phyloP scores from a whole-genome alignment of 1,284 basidiomycete genomes.

The Neolentinus lepideus region DNA sequence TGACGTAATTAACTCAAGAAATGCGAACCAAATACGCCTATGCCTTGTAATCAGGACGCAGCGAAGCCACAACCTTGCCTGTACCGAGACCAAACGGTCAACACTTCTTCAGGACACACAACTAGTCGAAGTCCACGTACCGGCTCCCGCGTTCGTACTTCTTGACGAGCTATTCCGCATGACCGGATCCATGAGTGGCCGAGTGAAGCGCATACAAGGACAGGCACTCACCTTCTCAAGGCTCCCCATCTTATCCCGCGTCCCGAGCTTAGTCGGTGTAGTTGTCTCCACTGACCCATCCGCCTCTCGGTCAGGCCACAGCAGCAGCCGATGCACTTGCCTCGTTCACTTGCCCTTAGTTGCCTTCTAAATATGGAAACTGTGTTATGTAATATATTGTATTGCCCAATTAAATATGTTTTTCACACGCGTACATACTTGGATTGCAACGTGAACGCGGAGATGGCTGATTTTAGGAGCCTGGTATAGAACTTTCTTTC shows the following conservation, averaged over 20 bases:
- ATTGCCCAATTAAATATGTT: no score
- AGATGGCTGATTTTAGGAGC: no score
- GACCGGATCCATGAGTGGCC: not conserved
- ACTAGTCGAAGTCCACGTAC: slow-evolving; percentile 30
- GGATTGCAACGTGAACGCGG: no score
- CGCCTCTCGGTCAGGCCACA: slow-evolving; percentile 81
- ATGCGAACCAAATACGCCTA: not conserved
- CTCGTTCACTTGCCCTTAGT: no score
- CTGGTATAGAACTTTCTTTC: no score
- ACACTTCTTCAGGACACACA: not conserved
- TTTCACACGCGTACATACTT: no score
- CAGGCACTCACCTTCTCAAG: slow-evolving; percentile 72
- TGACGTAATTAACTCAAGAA: not conserved
- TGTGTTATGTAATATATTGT: no score
- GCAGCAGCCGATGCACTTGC: slow-evolving; percentile 83
- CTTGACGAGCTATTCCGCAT: slow-evolving; percentile 84
- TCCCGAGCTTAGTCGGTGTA: slow-evolving; percentile 81
- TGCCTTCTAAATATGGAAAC: no score
- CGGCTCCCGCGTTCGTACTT: slow-evolving; percentile 92
- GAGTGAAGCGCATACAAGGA: not conserved
- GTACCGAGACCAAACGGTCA: slow-evolving; percentile 4
- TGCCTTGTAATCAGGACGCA: slow-evolving; percentile 70
- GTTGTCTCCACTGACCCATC: slow-evolving; percentile 77
- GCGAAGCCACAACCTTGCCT: slow-evolving; percentile 72
- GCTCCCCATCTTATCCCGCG: slow-evolving; percentile 88